phyloP scores from a whole-genome alignment of 768 basidiomycete species.

The Boletus subcaerulescens region DNA sequence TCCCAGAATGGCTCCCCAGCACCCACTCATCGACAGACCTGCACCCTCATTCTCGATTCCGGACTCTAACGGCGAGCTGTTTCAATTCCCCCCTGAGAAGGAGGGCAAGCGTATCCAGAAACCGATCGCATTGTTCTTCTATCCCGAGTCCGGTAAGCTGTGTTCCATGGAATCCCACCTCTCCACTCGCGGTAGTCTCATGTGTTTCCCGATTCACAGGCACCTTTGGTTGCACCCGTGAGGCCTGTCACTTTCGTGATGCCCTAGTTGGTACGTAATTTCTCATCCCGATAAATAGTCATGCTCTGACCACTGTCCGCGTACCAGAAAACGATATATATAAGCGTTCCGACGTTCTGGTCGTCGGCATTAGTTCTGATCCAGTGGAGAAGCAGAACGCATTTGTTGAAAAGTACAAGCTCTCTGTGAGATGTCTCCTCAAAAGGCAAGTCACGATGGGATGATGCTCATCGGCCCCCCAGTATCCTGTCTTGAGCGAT shows the following conservation, averaged over 20 bases:
- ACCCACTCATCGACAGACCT: constrained; percentile 56
- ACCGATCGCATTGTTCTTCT: constrained; percentile 77
- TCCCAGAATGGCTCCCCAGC: constrained; percentile 38
- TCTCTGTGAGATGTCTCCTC: constrained; percentile 47
- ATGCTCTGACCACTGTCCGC: not conserved
- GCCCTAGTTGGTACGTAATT: constrained; percentile 56
- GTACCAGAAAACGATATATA: constrained; percentile 61
- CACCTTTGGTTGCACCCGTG: constrained; percentile 74
- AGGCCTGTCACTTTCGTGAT: constrained; percentile 82
- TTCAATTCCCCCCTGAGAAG: constrained; percentile 56
- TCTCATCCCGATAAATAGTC: not conserved
- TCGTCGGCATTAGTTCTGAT: constrained; percentile 76
- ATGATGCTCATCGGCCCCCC: not conserved
- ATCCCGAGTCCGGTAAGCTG: constrained; percentile 60
- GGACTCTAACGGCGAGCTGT: constrained; percentile 60
- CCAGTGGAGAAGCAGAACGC: constrained; percentile 67
- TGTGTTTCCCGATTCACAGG: constrained; percentile 37
- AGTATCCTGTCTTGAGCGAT: constrained; percentile 84
- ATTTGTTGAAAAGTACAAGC: constrained; percentile 68
- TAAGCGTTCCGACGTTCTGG: constrained; percentile 56
- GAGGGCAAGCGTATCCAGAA: constrained; percentile 35
- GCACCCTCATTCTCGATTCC: constrained; percentile 67
- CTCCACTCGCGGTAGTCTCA: not conserved
- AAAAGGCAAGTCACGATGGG: not conserved
- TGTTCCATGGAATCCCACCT: constrained; percentile 4